Percentiles rank a stretch among this genome's conserved stretches.
Evolutionary conservation across 2,329 filamentous ascomycete species (phyloP).

Genomic region (Phoma sp.): DNA sequence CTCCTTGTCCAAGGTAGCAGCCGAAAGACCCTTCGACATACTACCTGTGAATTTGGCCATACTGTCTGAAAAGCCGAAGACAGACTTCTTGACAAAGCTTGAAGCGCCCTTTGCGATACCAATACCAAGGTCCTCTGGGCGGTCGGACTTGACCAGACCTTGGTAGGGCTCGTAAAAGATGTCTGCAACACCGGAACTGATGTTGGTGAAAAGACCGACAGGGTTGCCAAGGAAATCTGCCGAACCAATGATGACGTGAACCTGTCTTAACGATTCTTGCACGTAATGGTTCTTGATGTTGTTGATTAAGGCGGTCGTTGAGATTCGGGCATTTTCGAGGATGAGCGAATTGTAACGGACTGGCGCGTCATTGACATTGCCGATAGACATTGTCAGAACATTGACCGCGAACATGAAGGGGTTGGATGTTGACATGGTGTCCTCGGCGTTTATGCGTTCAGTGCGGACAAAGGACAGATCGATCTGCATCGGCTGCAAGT

Average conservation of each 20-base stretch:
- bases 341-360: constrained; percentile 92
- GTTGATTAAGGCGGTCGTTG: constrained; percentile 79
- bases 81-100: constrained; percentile 97
- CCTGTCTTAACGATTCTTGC: constrained; percentile 92
- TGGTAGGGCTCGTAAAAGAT: constrained; percentile 99
- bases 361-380: constrained; percentile 97
- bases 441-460: constrained; percentile 93
- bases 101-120: constrained; percentile 96
- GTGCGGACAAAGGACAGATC: constrained; percentile 97
- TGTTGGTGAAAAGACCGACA: constrained; percentile 96
- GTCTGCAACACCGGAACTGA: constrained; percentile 94
- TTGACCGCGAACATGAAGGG: constrained; percentile 99
- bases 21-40: constrained; percentile 93
- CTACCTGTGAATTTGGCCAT: constrained; percentile 98
- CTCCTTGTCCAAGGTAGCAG: constrained; percentile 95
- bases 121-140: constrained; percentile 90
- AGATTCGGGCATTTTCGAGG: constrained; percentile 92
- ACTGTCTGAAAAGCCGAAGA: constrained; percentile 96
- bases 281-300: constrained; percentile 95
- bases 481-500: constrained; percentile 97
- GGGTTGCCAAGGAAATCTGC: constrained; percentile 98
- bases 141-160: constrained; percentile 92
- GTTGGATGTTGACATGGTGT: constrained; percentile 85
- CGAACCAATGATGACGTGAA: constrained; percentile 96
- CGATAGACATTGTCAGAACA: constrained; percentile 98